Evolutionary conservation across 805 yeast species (phyloP).

Genomic region (Ogataea trehaloabstinens): DNA sequence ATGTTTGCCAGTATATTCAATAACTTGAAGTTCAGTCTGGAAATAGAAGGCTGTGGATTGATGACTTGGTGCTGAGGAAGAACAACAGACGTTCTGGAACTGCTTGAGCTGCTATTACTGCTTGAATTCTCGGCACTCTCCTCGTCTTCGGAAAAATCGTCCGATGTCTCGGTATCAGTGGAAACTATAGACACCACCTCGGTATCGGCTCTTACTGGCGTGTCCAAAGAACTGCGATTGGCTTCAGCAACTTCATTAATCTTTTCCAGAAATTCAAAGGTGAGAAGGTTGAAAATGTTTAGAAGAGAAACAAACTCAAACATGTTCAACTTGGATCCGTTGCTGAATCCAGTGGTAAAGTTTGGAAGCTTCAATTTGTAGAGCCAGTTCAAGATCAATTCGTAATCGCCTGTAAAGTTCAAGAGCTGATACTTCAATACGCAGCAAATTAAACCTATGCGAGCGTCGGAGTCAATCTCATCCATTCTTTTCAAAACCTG

Average conservation of each 20-base stretch:
- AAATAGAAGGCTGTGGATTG: constrained; percentile 14
- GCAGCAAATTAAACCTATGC: constrained; percentile 23
- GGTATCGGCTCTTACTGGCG: background rate
- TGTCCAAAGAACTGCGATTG: background rate
- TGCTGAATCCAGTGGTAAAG: constrained; percentile 16
- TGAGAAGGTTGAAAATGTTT: constrained; percentile 19
- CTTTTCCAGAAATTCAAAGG: constrained; percentile 14
- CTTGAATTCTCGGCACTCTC: constrained; percentile 3
- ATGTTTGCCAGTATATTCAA: constrained; percentile 28
- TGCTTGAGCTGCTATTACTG: constrained; percentile 1
- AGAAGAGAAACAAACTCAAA: constrained; percentile 28
- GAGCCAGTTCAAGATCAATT: constrained; percentile 20
- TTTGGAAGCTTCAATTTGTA: constrained; percentile 24
- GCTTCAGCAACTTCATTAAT: constrained; percentile 9
- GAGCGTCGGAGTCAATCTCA: constrained; percentile 11
- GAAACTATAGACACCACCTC: background rate
- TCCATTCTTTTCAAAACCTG: constrained; percentile 5
- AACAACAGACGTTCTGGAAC: constrained; percentile 1
- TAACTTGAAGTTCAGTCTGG: constrained; percentile 25
- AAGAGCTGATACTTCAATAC: constrained; percentile 26
- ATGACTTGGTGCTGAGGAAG: constrained; percentile 6
- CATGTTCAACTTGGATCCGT: constrained; percentile 22
- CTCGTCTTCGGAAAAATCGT: constrained; percentile 3
- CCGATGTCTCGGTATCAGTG: constrained; percentile 2
- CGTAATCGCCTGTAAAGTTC: constrained; percentile 12